Evolutionary conservation across 352 stramenopile species (phyloP).

Genomic region (Phytophthora melonis): DNA sequence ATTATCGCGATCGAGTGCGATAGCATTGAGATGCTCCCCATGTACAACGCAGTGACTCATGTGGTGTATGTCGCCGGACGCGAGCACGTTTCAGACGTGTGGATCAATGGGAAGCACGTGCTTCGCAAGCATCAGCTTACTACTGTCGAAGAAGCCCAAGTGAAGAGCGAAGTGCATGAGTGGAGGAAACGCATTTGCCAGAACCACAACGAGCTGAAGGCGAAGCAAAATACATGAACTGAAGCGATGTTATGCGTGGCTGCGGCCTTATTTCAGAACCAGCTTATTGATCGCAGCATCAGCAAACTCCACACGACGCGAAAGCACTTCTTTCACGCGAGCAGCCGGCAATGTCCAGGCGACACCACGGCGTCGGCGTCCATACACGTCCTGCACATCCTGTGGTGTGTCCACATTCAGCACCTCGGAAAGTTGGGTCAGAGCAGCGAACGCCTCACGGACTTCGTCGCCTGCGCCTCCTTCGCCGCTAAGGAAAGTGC

Average conservation of each 20-base stretch:
- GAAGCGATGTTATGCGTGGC: neutral
- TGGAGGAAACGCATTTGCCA: slow-evolving; percentile 61
- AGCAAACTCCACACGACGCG: slow-evolving; percentile 81
- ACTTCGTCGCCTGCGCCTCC: slow-evolving; percentile 56
- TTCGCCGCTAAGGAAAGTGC: slow-evolving; percentile 64
- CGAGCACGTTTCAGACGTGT: slow-evolving; percentile 88
- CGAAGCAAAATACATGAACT: neutral
- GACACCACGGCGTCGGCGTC: slow-evolving; percentile 66
- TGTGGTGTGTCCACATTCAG: slow-evolving; percentile 77
- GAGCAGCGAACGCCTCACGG: slow-evolving; percentile 61
- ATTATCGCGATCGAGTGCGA: slow-evolving; percentile 77
- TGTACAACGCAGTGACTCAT: slow-evolving; percentile 85
- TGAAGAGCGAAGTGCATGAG: slow-evolving; percentile 63
- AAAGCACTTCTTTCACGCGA: slow-evolving; percentile 80
- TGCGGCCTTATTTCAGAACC: slow-evolving; percentile 42
- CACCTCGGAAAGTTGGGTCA: slow-evolving; percentile 77
- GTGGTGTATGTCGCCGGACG: slow-evolving; percentile 83
- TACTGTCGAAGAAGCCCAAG: slow-evolving; percentile 63
- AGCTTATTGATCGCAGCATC: slow-evolving; percentile 75
- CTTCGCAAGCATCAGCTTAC: slow-evolving; percentile 64
- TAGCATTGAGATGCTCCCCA: slow-evolving; percentile 79
- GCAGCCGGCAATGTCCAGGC: slow-evolving; percentile 74
- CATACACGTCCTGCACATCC: slow-evolving; percentile 83
- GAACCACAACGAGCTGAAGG: slow-evolving; percentile 20
- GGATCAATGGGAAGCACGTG: slow-evolving; percentile 84